These are phyloP conservation scores for Nicotiana benthamiana DNA, from an alignment of 257 asterid genomes.

Conservation along the genomic window DNA sequence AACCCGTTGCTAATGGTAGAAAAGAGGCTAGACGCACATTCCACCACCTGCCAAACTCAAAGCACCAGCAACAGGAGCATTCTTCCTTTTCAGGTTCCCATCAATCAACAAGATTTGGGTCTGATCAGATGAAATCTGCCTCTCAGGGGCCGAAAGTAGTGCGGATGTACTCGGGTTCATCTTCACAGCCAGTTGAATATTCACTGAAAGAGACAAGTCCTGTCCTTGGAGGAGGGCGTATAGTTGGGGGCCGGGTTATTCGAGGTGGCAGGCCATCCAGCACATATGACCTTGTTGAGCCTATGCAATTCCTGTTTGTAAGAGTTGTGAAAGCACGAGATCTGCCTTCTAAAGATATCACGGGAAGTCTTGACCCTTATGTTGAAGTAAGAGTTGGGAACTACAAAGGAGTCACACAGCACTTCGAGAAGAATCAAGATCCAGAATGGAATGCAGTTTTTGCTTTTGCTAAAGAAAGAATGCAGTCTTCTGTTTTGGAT, in stretches of 20 bases:
- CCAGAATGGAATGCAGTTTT: constrained; percentile 90
- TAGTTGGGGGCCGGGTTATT: constrained; percentile 56
- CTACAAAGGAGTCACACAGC: constrained; percentile 74
- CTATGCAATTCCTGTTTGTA: constrained; percentile 85
- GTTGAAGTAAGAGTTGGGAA: constrained; percentile 88
- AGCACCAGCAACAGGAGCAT: constrained; percentile 24
- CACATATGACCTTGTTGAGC: constrained; percentile 85
- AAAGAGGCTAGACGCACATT: constrained; percentile 37
- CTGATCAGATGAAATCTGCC: constrained; percentile 46
- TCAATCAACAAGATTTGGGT: constrained; percentile 29
- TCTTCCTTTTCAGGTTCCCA: constrained; percentile 20
- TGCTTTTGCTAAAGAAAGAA: constrained; percentile 64
- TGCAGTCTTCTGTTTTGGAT: constrained; percentile 67
- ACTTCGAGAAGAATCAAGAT: constrained; percentile 55
- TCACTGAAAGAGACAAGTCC: constrained; percentile 76
- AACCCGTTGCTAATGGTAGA: constrained; percentile 20
- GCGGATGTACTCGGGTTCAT: constrained; percentile 33
- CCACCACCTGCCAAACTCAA: constrained; percentile 42
- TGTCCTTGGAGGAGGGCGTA: constrained; percentile 75
- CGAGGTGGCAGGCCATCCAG: constrained; percentile 44
- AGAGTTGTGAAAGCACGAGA: constrained; percentile 75
- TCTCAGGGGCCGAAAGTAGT: constrained; percentile 36
- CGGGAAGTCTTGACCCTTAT: constrained; percentile 79
- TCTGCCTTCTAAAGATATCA: constrained; percentile 60
- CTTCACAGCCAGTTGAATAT: constrained; percentile 54